Evolutionary conservation across 495 filamentous ascomycete species (phyloP).

Genomic region (Astrocystis sublimbata): DNA sequence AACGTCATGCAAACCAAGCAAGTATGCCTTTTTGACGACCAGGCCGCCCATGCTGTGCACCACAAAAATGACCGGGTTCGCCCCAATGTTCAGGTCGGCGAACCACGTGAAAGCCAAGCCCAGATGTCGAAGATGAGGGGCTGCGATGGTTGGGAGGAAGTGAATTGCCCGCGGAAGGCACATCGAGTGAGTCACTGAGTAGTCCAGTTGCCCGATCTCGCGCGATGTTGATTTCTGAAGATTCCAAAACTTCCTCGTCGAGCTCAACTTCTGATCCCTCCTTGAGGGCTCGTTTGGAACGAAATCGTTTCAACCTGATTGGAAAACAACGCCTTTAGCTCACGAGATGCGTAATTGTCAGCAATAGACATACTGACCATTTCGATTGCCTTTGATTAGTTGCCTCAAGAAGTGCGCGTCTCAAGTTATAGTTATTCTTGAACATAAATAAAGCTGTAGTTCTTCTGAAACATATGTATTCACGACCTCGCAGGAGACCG

Average conservation of each 20-base stretch:
- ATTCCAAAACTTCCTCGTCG: not conserved
- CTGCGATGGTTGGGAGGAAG: not conserved
- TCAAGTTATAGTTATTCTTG: no score
- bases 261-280: not conserved
- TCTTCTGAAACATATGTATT: no score
- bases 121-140: not conserved
- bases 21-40: conserved; percentile 49
- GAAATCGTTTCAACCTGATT: not conserved
- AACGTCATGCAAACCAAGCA: conserved; percentile 42
- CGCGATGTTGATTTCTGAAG: not conserved
- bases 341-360: not conserved
- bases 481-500: no score
- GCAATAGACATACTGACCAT: not conserved
- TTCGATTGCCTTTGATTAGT: no score
- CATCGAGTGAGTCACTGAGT: not conserved
- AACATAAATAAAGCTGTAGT: no score
- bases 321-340: not conserved
- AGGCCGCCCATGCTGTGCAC: conserved; percentile 47
- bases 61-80: conserved; percentile 39
- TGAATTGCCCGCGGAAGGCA: not conserved
- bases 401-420: no score
- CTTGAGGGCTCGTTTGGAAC: not conserved
- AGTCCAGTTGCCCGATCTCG: not conserved
- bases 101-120: conserved; percentile 4
- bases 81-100: conserved; percentile 3